Percentiles rank a stretch among this genome's conserved stretches.
Conservation (phyloP, 192 early-diverging fungal genomes). For the Powellomyces hirtus region DNA sequence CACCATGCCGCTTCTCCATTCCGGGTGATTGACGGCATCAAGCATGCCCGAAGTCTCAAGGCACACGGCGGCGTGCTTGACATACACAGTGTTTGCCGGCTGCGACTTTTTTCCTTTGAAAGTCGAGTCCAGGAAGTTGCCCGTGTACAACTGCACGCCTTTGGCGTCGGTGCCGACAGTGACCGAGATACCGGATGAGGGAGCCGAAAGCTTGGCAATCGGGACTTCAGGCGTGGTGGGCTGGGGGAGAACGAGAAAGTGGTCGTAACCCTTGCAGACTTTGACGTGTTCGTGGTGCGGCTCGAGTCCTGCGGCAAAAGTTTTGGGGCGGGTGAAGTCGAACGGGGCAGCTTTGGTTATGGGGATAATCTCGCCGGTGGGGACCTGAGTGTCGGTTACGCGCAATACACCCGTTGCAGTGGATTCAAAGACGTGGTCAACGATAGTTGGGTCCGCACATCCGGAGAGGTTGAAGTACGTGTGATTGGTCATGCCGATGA, state of each 20-base stretch:
- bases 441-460: slow-evolving; percentile 39
- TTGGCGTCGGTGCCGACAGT: slow-evolving; percentile 66
- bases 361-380: slow-evolving; percentile 64
- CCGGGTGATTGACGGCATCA: slow-evolving; percentile 42
- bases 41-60: slow-evolving; percentile 47
- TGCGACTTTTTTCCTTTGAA: slow-evolving; percentile 41
- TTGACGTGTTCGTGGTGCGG: slow-evolving; percentile 35
- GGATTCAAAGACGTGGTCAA: slow-evolving; percentile 52
- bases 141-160: slow-evolving; percentile 83
- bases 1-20: slow-evolving; percentile 27
- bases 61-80: slow-evolving; percentile 65
- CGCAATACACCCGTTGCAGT: slow-evolving; percentile 51
- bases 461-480: slow-evolving; percentile 88
- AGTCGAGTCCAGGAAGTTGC: slow-evolving; percentile 62
- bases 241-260: slow-evolving; percentile 57
- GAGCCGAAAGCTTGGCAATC: slow-evolving; percentile 10
- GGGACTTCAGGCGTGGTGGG: neutral
- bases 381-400: slow-evolving; percentile 56
- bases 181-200: slow-evolving; percentile 61
- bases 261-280: slow-evolving; percentile 74
- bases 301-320: slow-evolving; percentile 50
- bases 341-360: slow-evolving; percentile 54
- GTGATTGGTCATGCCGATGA: slow-evolving; percentile 82
- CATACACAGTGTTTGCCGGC: slow-evolving; percentile 38
- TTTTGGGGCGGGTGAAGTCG: slow-evolving; percentile 42